Conservation (phyloP, 2,329 filamentous ascomycete genomes). For the Domatiomyces catenatus region DNA sequence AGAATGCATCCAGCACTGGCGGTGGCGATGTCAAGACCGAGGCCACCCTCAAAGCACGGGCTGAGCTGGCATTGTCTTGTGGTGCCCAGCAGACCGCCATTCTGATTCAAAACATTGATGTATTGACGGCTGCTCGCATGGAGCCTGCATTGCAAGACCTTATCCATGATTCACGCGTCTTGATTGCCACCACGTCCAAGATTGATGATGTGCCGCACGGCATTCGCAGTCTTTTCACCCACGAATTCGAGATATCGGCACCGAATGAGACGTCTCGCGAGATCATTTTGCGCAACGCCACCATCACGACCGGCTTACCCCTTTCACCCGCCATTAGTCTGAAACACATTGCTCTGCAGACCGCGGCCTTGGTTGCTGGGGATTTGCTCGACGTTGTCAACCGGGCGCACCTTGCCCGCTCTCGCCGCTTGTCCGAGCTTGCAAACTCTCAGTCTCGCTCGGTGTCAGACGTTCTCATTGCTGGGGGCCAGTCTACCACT, state of each 20-base stretch:
- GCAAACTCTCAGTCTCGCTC: slow-evolving; percentile 27
- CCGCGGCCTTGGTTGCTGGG: slow-evolving; percentile 83
- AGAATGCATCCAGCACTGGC: slow-evolving; percentile 54
- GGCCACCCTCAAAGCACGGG: slow-evolving; percentile 70
- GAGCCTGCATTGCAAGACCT: slow-evolving; percentile 72
- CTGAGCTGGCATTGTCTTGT: slow-evolving; percentile 77
- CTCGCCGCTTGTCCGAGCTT: slow-evolving; percentile 58
- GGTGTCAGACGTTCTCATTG: slow-evolving; percentile 59
- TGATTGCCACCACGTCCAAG: slow-evolving; percentile 89
- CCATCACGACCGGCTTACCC: slow-evolving; percentile 60
- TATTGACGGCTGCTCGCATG: slow-evolving; percentile 81
- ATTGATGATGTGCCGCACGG: slow-evolving; percentile 87
- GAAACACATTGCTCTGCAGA: slow-evolving; percentile 76
- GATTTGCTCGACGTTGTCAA: slow-evolving; percentile 91
- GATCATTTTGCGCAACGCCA: slow-evolving; percentile 64
- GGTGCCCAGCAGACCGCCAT: slow-evolving; percentile 70
- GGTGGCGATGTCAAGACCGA: slow-evolving; percentile 90
- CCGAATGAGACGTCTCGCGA: slow-evolving; percentile 88
- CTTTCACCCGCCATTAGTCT: slow-evolving; percentile 74
- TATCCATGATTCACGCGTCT: slow-evolving; percentile 58
- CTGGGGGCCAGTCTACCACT: slow-evolving; percentile 64
- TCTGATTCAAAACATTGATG: slow-evolving; percentile 79
- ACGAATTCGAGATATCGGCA: slow-evolving; percentile 84
- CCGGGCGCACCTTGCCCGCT: slow-evolving; percentile 64
- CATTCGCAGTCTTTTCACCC: slow-evolving; percentile 79